These are phyloP conservation scores for Sphaerostilbella broomeana DNA, from an alignment of 2,329 filamentous ascomycete genomes.

Conservation along the genomic window DNA sequence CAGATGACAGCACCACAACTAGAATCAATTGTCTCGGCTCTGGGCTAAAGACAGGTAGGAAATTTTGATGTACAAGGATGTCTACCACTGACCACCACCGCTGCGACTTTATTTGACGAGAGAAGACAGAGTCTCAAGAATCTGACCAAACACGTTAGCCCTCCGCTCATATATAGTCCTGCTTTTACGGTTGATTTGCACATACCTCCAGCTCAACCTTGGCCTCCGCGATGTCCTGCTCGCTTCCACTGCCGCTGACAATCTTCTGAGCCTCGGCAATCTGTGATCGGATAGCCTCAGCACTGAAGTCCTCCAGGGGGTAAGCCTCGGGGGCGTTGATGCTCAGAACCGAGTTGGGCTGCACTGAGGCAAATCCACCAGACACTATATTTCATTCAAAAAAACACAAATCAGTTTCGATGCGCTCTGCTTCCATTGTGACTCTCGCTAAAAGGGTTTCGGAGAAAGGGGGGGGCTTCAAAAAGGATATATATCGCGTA, in stretches of 20 bases:
- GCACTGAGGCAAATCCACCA: slow-evolving; percentile 92
- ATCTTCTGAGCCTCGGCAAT: slow-evolving; percentile 95
- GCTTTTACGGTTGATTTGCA: too few species aligned
- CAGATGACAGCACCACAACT: slow-evolving; percentile 24
- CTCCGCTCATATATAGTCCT: too few species aligned
- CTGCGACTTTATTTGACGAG: slow-evolving; percentile 69
- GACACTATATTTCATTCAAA: slow-evolving; percentile 79
- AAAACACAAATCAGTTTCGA: slow-evolving; percentile 16
- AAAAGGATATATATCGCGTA: too few species aligned
- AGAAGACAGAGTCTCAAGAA: slow-evolving; percentile 76
- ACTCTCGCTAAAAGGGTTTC: slow-evolving; percentile 4
- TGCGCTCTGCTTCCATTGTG: too few species aligned
- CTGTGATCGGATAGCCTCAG: slow-evolving; percentile 81
- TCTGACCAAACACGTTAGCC: too few species aligned
- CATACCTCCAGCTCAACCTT: slow-evolving; percentile 96
- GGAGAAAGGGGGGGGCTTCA: too few species aligned
- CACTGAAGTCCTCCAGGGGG: slow-evolving; percentile 91
- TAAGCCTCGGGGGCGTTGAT: slow-evolving; percentile 98
- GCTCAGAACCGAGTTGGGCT: slow-evolving; percentile 90
- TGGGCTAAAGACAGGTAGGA: slow-evolving; percentile 28
- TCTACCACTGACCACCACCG: slow-evolving; percentile 41
- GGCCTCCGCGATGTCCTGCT: slow-evolving; percentile 96
- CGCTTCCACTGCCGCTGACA: slow-evolving; percentile 80
- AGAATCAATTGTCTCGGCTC: slow-evolving; percentile 31
- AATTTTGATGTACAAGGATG: slow-evolving; percentile 38